Evolutionary conservation across 768 basidiomycete genomes (phyloP).

Genomic region (Trametes punicea): DNA sequence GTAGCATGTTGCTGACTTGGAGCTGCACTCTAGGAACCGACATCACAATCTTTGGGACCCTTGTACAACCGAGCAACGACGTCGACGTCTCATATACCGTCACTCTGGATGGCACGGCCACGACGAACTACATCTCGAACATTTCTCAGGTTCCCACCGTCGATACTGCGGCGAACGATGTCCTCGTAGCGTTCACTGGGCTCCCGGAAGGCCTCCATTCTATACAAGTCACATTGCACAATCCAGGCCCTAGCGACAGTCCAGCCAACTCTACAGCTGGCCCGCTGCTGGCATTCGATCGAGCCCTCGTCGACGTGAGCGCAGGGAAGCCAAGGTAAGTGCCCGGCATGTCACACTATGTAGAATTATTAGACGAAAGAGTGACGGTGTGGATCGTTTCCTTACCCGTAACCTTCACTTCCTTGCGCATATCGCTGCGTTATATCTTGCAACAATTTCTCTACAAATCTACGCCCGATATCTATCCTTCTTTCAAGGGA

Average conservation of each 20-base stretch:
- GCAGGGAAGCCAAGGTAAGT: constrained; percentile 13
- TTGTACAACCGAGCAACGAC: constrained; percentile 25
- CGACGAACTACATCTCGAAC: constrained; percentile 26
- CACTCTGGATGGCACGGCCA: constrained; percentile 46
- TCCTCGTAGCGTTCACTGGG: constrained; percentile 49
- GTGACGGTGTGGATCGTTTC: too few species aligned
- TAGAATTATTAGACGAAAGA: too few species aligned
- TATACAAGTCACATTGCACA: constrained; percentile 50
- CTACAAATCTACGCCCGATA: too few species aligned
- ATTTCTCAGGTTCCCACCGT: constrained; percentile 28
- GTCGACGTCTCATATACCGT: constrained; percentile 38
- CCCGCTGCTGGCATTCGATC: constrained; percentile 51
- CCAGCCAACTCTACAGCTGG: constrained; percentile 8
- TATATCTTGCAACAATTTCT: too few species aligned
- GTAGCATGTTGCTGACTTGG: background rate
- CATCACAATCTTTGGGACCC: constrained; percentile 56
- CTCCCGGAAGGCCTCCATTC: constrained; percentile 51
- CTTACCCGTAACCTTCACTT: background rate
- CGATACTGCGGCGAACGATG: constrained; percentile 24
- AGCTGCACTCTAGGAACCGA: constrained; percentile 49
- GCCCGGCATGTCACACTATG: background rate
- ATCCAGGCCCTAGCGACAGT: constrained; percentile 21
- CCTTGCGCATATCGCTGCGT: background rate
- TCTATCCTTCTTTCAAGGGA: too few species aligned
- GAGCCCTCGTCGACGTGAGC: constrained; percentile 40